Percentiles rank a stretch among this genome's conserved stretches.
Conservation (phyloP, 352 stramenopile genomes). For the Thalassiosira livingstoniorum region DNA sequence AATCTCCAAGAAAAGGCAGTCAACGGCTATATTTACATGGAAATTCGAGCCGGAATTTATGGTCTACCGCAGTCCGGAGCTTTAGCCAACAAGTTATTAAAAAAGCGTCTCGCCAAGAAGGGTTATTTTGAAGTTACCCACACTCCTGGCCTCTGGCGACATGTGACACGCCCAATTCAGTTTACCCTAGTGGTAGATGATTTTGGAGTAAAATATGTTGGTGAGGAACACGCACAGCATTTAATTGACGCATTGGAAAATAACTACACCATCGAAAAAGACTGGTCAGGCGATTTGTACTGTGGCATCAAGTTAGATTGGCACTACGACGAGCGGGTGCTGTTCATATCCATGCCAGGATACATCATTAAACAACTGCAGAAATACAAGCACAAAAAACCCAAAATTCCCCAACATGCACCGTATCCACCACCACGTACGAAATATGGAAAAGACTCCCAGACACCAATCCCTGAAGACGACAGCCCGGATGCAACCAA, state of each 20-base stretch:
- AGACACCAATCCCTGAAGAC: background rate
- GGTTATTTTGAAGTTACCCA: constrained; percentile 26
- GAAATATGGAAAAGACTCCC: constrained; percentile 34
- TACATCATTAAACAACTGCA: constrained; percentile 20
- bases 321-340: constrained; percentile 14
- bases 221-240: constrained; percentile 24
- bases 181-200: constrained; percentile 61
- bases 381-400: constrained; percentile 18
- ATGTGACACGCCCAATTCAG: constrained; percentile 24
- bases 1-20: constrained; percentile 12
- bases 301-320: constrained; percentile 23
- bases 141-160: constrained; percentile 59
- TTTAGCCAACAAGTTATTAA: constrained; percentile 38
- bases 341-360: constrained; percentile 28
- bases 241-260: constrained; percentile 4
- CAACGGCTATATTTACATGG: constrained; percentile 25
- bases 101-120: constrained; percentile 4
- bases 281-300: constrained; percentile 18
- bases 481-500: background rate
- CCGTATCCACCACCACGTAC: constrained; percentile 22
- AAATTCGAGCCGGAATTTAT: constrained; percentile 36
- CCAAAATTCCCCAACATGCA: constrained; percentile 28
- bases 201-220: constrained; percentile 44
- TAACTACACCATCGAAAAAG: background rate
- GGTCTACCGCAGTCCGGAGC: constrained; percentile 37